Conservation (phyloP, 2,329 filamentous ascomycete genomes). For the Oidium heveae region DNA sequence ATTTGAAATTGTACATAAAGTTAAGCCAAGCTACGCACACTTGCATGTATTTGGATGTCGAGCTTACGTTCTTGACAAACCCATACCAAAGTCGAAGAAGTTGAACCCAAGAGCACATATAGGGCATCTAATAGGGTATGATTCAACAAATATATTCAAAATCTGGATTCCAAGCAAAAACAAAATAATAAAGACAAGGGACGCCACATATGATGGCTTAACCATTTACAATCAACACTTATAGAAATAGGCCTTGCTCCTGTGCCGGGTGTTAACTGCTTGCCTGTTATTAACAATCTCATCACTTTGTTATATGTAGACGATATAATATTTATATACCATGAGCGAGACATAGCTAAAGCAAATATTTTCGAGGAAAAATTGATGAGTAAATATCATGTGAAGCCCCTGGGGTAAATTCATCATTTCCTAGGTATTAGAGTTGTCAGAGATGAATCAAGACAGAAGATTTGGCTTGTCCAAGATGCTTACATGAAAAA, state of each 20-base stretch:
- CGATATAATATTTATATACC: background rate
- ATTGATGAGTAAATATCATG: background rate
- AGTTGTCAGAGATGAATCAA: background rate
- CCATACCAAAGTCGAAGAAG: background rate
- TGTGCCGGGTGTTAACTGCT: constrained; percentile 1
- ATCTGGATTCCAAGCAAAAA: no score
- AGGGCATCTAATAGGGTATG: background rate
- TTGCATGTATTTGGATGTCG: background rate
- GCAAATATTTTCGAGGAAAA: background rate
- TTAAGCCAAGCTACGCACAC: constrained; percentile 1
- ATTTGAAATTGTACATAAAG: background rate
- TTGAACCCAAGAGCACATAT: background rate
- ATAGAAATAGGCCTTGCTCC: background rate
- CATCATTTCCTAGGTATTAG: background rate
- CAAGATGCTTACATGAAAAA: background rate
- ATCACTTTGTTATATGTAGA: background rate
- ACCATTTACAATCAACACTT: background rate
- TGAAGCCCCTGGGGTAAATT: background rate
- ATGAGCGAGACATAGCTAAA: background rate
- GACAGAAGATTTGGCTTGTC: background rate
- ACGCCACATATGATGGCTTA: background rate
- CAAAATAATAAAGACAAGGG: background rate
- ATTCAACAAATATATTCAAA: background rate
- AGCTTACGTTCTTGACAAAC: background rate
- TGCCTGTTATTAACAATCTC: background rate